Evolutionary conservation across 768 basidiomycete species (phyloP), one percentile per base, ranked within the genome.

Genomic region (Tylopilus intermedius): DNA sequence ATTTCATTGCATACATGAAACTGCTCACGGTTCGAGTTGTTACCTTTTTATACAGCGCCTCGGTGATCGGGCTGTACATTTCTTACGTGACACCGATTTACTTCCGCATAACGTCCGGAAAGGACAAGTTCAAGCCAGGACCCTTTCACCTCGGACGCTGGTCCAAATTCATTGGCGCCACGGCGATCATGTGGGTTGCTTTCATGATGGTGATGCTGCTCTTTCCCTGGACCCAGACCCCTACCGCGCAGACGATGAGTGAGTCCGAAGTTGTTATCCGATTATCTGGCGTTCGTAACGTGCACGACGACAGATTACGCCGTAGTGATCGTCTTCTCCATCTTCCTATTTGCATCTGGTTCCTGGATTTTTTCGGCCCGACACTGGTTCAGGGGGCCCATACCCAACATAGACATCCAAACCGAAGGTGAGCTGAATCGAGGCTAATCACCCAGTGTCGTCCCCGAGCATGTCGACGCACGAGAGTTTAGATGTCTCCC

Each of bases 71-170:
- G 8, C 51, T 74, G 2, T 71, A 73, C 52, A 61, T 70, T 6
- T 73, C 72, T 15, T 72, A 73, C 37, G 66, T 67, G 14, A 69
- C 71, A 18, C 72, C 68, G 0, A 70, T 75, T 18, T 67, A 66
- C 41, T 58, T 71, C 22, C 70, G 72, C 38, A 65, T 71, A 14
- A 72, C 70, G 11, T 66, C 61, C 18, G 71, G 71, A 6, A 58
- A 64, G 24, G 54, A 62, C 22, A 65, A 61, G 35, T 61, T 75
- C 38, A 51, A 60, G 15, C 72, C 71, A 14, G 71, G 69, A 2
- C 70, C 72, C 0, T 74, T 74, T 48, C 57, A 54, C 43, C 67
- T 71, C 15, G 65, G 67, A 13, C 47, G 59, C 11, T 72, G 62
- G 61, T 69, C 64, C 22, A 56, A 63, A 13, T 55, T 61, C 1